These are phyloP conservation scores for Coelastrella sp. DNA, from an alignment of 139 green algal species.

Conservation along the genomic window DNA sequence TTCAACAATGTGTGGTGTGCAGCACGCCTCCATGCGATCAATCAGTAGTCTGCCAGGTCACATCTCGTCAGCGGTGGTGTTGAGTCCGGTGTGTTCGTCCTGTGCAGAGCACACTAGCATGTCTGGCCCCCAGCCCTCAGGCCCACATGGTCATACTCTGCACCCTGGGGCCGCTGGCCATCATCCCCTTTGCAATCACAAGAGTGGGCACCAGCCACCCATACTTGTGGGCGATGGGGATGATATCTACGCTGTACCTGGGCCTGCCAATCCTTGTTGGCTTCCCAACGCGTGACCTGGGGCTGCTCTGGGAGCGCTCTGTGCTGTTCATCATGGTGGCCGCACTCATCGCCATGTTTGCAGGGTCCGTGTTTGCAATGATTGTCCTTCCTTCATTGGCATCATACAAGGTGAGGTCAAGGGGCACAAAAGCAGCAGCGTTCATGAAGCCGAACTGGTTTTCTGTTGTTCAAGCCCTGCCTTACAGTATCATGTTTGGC, in stretches of 20 bases:
- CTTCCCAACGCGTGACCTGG: background rate
- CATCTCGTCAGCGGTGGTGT: too few relatives aligned
- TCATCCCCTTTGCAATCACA: conserved; percentile 20
- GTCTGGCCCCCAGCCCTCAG: background rate
- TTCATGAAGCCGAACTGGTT: too few relatives aligned
- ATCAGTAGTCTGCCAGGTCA: too few relatives aligned
- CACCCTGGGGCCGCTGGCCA: background rate
- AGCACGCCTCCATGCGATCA: too few relatives aligned
- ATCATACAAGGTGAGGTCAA: conserved; percentile 11
- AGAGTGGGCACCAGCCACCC: conserved; percentile 25
- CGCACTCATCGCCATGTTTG: conserved; percentile 38
- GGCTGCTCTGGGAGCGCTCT: background rate
- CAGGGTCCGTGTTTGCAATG: conserved; percentile 34
- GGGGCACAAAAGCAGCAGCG: too few relatives aligned
- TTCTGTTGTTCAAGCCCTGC: too few relatives aligned
- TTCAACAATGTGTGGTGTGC: background rate
- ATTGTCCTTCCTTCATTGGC: conserved; percentile 33
- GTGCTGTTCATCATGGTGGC: conserved; percentile 5
- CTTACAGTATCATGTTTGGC: too few relatives aligned
- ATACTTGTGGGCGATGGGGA: conserved; percentile 41
- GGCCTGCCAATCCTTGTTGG: conserved; percentile 26
- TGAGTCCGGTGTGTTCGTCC: too few relatives aligned
- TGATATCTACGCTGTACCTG: conserved; percentile 34
- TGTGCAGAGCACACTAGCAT: background rate
- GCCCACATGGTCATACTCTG: background rate